Conservation (phyloP, 2,329 filamentous ascomycete genomes). For the Aureobasidium lini region DNA sequence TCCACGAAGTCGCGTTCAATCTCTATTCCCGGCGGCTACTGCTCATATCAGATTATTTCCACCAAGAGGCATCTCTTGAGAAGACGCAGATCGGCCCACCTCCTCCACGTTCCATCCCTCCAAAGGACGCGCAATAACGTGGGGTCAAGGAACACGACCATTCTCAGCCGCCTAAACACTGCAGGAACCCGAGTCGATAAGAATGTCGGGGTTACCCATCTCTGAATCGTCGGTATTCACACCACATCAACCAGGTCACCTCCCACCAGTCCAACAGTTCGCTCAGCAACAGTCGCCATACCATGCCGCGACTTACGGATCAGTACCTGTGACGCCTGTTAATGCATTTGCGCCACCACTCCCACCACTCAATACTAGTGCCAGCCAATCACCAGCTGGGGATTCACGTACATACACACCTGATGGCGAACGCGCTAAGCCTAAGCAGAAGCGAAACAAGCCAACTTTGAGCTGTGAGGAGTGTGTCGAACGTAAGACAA, state of each 20-base stretch:
- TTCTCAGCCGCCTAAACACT: not conserved
- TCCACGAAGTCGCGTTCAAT: not conserved
- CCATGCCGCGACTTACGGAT: not conserved
- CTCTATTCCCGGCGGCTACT: constrained; percentile 6
- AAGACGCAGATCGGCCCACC: not conserved
- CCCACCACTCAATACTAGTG: not conserved
- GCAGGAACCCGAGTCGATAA: constrained; percentile 5
- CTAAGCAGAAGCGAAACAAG: constrained; percentile 76
- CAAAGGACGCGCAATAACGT: constrained; percentile 1
- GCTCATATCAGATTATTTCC: constrained; percentile 6
- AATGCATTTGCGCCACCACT: constrained; percentile 2
- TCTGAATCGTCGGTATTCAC: not conserved
- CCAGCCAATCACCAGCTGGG: not conserved
- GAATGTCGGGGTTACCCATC: not conserved
- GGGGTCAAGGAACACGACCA: not conserved
- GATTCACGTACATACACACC: not conserved
- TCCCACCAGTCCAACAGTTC: constrained; percentile 5
- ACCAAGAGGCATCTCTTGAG: not conserved
- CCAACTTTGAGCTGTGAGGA: constrained; percentile 72
- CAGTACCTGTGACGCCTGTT: constrained; percentile 8
- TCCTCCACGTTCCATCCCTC: not conserved
- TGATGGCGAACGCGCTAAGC: constrained; percentile 17
- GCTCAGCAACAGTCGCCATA: not conserved
- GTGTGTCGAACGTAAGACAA: constrained; percentile 76
- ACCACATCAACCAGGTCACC: not conserved